Conservation (phyloP, 192 early-diverging fungal genomes). For the Entomortierella parvispora region DNA sequence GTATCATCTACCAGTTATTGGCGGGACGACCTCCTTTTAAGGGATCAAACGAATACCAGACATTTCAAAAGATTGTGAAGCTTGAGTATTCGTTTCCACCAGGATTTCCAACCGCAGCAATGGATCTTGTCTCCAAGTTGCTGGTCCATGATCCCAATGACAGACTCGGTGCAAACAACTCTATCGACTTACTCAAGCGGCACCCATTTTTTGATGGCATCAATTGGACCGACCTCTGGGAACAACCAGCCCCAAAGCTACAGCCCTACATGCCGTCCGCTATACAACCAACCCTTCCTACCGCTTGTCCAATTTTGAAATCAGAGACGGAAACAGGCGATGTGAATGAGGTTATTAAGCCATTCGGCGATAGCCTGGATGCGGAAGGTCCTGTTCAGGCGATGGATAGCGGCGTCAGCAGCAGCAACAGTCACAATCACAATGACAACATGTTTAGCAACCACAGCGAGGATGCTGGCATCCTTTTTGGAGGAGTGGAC, state of each 20-base stretch:
- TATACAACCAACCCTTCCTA: constrained; percentile 39
- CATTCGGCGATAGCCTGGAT: constrained; percentile 28
- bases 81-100: constrained; percentile 89
- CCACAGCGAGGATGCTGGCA: neutral
- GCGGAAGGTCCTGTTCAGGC: constrained; percentile 53
- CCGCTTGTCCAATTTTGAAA: no score
- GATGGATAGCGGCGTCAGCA: neutral
- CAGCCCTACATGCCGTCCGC: constrained; percentile 53
- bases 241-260: constrained; percentile 60
- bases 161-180: constrained; percentile 68
- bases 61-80: constrained; percentile 94
- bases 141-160: constrained; percentile 71
- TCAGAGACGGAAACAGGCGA: constrained; percentile 6
- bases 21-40: constrained; percentile 94
- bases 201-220: constrained; percentile 89
- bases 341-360: no score
- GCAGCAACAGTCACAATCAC: neutral
- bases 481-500: neutral
- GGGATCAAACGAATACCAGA: constrained; percentile 94
- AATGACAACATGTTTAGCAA: constrained; percentile 3
- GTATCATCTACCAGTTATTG: constrained; percentile 94
- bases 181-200: constrained; percentile 70
- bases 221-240: constrained; percentile 72
- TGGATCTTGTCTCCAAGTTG: constrained; percentile 81
- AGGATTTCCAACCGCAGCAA: constrained; percentile 72